These are phyloP conservation scores for Pythium volutum DNA, from an alignment of 352 stramenopile genomes.

Conservation along the genomic window DNA sequence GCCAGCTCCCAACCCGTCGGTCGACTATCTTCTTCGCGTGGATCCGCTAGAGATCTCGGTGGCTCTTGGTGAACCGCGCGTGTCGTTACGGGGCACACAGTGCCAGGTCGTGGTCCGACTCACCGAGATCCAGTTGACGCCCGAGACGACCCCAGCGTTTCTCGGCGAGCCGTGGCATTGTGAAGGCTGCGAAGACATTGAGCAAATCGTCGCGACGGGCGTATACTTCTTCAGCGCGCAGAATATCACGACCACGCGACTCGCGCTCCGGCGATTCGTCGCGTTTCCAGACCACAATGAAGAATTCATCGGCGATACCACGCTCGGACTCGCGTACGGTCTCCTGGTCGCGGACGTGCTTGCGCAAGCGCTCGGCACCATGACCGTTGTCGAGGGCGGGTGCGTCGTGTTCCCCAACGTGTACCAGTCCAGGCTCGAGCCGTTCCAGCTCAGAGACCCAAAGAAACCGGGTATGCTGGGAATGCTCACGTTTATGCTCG, in stretches of 20 bases:
- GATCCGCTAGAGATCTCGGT: no score
- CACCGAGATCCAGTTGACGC: slow-evolving; percentile 28
- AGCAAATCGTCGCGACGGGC: slow-evolving; percentile 32
- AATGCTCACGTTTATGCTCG: slow-evolving; percentile 21
- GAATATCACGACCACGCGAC: slow-evolving; percentile 27
- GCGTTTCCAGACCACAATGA: slow-evolving; percentile 5
- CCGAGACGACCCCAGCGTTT: slow-evolving; percentile 18
- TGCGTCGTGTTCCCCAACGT: slow-evolving; percentile 35
- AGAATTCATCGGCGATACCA: slow-evolving; percentile 14
- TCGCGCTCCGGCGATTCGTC: slow-evolving; percentile 25
- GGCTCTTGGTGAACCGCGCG: neutral
- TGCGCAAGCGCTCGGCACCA: slow-evolving; percentile 20
- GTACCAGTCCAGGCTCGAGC: slow-evolving; percentile 27
- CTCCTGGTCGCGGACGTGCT: neutral
- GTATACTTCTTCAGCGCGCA: slow-evolving; percentile 31
- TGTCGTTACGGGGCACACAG: slow-evolving; percentile 11
- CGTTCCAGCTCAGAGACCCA: slow-evolving; percentile 24
- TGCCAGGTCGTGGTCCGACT: slow-evolving; percentile 36
- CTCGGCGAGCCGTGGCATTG: slow-evolving; percentile 26
- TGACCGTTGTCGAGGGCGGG: slow-evolving; percentile 15
- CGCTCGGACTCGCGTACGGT: slow-evolving; percentile 15
- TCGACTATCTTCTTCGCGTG: no score
- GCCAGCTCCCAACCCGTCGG: no score
- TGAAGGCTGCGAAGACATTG: slow-evolving; percentile 27
- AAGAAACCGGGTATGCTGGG: slow-evolving; percentile 23